Conservation (phyloP, 2,329 filamentous ascomycete genomes). For the Pseudodiploospora longispora region DNA sequence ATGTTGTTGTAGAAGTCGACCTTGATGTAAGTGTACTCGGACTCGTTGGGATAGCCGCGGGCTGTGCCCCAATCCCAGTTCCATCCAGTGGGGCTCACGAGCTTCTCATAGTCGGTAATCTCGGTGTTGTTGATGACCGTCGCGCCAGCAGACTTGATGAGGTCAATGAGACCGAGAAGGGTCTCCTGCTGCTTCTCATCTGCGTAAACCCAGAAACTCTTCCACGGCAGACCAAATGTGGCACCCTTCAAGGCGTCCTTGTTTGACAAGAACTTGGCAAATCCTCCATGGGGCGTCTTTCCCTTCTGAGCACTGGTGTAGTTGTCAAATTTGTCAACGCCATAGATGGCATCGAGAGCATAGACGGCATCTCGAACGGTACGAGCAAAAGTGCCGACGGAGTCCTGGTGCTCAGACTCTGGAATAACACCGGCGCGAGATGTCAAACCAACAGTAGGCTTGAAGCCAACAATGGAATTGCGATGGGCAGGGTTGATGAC, state of each 20-base stretch:
- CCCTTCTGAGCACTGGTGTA: conserved; percentile 53
- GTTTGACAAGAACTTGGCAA: conserved; percentile 46
- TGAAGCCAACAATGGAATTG: conserved; percentile 64
- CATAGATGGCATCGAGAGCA: conserved; percentile 60
- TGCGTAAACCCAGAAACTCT: conserved; percentile 59
- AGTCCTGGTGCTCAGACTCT: conserved; percentile 59
- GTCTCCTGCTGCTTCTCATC: conserved; percentile 45
- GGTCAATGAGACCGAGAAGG: conserved; percentile 38
- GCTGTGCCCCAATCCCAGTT: conserved; percentile 61
- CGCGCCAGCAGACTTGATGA: conserved; percentile 54
- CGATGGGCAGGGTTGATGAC: conserved; percentile 65
- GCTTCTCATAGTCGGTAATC: conserved; percentile 51
- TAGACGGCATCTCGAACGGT: conserved; percentile 63
- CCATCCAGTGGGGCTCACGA: conserved; percentile 62
- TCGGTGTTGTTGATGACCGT: conserved; percentile 64
- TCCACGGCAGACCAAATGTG: conserved; percentile 63
- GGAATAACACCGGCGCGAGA: conserved; percentile 58
- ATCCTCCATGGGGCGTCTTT: conserved; percentile 47
- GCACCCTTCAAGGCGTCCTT: conserved; percentile 50
- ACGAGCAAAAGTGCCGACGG: conserved; percentile 57
- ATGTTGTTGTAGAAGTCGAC: conserved; percentile 60
- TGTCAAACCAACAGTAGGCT: conserved; percentile 67
- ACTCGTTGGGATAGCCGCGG: conserved; percentile 60
- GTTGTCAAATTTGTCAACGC: conserved; percentile 54
- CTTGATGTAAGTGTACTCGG: conserved; percentile 66